Conservation (phyloP, 495 filamentous ascomycete genomes). For the Sporormia fimetaria region DNA sequence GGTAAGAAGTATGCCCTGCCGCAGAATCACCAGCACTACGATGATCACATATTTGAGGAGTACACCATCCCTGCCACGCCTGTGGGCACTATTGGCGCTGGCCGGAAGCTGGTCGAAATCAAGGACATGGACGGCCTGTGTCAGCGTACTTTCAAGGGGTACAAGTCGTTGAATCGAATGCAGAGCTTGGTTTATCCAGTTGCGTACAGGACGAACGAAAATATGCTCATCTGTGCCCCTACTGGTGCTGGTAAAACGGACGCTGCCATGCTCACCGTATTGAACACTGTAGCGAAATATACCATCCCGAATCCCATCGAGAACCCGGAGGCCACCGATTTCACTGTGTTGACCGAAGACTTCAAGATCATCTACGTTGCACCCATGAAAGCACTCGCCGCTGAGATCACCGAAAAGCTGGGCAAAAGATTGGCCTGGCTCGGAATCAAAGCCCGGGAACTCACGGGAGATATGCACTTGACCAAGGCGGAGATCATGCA, state of each 20-base stretch:
- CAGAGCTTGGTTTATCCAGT: conserved; percentile 93
- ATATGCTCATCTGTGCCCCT: conserved; percentile 97
- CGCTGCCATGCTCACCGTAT: conserved; percentile 89
- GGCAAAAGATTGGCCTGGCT: conserved; percentile 91
- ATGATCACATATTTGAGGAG: conserved; percentile 64
- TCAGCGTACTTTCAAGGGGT: conserved; percentile 82
- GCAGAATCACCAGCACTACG: conserved; percentile 25
- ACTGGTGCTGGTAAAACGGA: conserved; percentile 99
- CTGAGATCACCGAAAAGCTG: conserved; percentile 91
- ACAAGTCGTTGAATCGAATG: conserved; percentile 92
- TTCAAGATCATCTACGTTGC: conserved; percentile 99
- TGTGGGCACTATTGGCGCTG: conserved; percentile 58
- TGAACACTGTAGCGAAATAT: conserved; percentile 82
- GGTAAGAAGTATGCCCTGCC: conserved; percentile 60
- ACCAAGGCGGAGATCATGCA: conserved; percentile 91
- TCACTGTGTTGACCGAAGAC: conserved; percentile 65
- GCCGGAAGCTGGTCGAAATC: conserved; percentile 66
- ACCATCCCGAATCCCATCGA: conserved; percentile 65
- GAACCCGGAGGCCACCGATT: conserved; percentile 59
- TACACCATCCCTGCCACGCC: conserved; percentile 71
- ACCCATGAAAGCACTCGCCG: conserved; percentile 94
- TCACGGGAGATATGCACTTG: conserved; percentile 97
- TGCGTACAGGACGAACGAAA: conserved; percentile 89
- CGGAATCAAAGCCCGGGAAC: conserved; percentile 75
- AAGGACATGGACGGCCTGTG: conserved; percentile 81